Percentiles rank a stretch among this genome's conserved stretches.
These are phyloP conservation scores for Lunularia cruciata DNA, from an alignment of 225 moss, liverwort and hornwort genomes.

Conservation along the genomic window DNA sequence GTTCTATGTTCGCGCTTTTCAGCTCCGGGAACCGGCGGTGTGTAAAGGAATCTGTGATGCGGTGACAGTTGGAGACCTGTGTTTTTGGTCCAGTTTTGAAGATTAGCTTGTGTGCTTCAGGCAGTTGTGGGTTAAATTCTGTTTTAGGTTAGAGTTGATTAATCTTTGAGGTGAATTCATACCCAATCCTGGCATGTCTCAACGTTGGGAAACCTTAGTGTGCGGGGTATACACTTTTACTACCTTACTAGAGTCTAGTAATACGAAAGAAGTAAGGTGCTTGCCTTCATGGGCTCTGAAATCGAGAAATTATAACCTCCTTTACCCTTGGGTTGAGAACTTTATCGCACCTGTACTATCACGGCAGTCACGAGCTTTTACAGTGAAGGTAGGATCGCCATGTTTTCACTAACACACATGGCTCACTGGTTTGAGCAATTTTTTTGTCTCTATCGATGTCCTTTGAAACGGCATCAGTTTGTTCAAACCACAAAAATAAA, in stretches of 20 bases:
- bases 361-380: conserved; percentile 7
- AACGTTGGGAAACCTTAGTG: background rate
- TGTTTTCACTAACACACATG: background rate
- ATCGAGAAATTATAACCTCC: background rate
- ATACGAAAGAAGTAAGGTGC: conserved; percentile 13
- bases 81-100: conserved; percentile 23
- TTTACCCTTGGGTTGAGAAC: background rate
- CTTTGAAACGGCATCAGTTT: background rate
- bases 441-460: conserved; percentile 3
- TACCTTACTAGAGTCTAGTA: conserved; percentile 14
- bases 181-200: conserved; percentile 2
- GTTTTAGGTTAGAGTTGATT: background rate
- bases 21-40: conserved; percentile 76
- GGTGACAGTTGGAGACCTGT: conserved; percentile 25
- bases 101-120: conserved; percentile 4
- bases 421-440: conserved; percentile 7
- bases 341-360: conserved; percentile 12
- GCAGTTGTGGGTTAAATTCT: background rate
- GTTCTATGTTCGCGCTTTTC: conserved; percentile 9
- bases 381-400: conserved; percentile 19
- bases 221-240: background rate
- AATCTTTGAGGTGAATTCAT: background rate
- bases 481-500: conserved; percentile 9
- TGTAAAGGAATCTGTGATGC: conserved; percentile 94
- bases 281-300: background rate